Conservation (phyloP, 768 basidiomycete species). For the Tulasnella sp. region DNA sequence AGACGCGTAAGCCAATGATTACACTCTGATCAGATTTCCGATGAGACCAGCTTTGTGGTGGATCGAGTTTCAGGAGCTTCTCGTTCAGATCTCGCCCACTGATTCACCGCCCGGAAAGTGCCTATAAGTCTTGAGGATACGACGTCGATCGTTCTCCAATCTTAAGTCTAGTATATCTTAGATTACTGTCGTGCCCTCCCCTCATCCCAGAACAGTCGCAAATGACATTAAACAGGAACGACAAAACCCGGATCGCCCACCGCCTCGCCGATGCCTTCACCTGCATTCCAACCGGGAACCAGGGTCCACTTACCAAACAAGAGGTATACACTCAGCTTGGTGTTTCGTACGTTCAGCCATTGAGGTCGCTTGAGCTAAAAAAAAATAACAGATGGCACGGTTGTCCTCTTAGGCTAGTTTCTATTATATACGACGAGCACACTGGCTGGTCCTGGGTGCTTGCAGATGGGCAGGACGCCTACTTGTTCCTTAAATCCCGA, state of each 20-base stretch:
- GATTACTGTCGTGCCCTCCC: not conserved
- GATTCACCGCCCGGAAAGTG: too few relatives aligned
- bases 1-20: too few relatives aligned
- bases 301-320: not conserved
- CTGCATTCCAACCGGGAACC: not conserved
- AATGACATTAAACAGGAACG: not conserved
- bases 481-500: not conserved
- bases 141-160: not conserved
- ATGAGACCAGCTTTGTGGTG: not conserved
- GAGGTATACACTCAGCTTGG: not conserved
- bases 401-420: not conserved
- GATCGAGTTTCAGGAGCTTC: too few relatives aligned
- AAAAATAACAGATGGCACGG: not conserved
- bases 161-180: not conserved
- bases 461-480: not conserved
- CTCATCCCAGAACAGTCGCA: not conserved
- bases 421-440: not conserved
- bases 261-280: not conserved
- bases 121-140: not conserved
- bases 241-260: not conserved
- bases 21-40: not conserved
- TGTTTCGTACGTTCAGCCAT: not conserved
- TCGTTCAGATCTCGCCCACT: too few relatives aligned
- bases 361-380: not conserved
- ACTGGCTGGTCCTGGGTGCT: not conserved